Evolutionary conservation across 305 asterid genomes (phyloP), one percentile per base, ranked within the genome.

Genomic region (Rubia balearica): DNA sequence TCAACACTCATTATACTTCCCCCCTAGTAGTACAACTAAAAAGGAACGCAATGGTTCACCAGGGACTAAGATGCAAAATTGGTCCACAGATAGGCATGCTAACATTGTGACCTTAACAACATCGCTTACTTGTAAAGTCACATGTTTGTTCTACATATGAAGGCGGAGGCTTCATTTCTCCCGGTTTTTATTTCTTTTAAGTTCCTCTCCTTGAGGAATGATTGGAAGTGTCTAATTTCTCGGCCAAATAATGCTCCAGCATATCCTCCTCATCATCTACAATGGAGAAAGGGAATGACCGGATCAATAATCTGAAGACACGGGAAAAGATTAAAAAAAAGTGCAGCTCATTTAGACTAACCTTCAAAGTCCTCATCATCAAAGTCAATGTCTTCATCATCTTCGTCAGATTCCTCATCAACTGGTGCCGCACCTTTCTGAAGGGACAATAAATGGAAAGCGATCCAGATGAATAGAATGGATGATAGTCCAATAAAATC

Each of bases 181-280:
- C 38, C 24, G 24, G 43, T 21, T 2, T 14, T 14, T 22, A 17
- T 42, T 19, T 57, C 63, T 57, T 3, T 61, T 59, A 79, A 65
- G 81, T 51, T 57, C 69, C 81, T 76, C 76, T 73, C 70, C 61
- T 68, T 61, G 81, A 83, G 65, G 89, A 83, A 80, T 76, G 88
- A 77, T 81, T 51, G 10, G 88, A 74, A 6, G 82, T 65, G 59
- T 82, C 89, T 65, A 85, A 77, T 68, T 84, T 87, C 76, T 85
- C 99, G 0, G 99, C 98, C 69, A 95, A 83, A 85, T 88, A 95
- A 83, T 95, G 98, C 80, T 91, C 98, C 27, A 95, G 84, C 99
- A 91, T 88, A 77, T 91, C 98, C 1, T 91, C 97, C 81, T 93
- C 99, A 66, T 94, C 98, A 67, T 85, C 98, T 87, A 83, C 69